Evolutionary conservation across 2,329 filamentous ascomycete species (phyloP), one percentile per base, ranked within the genome.

Genomic region (Cladosporium austrohemisphaericum): DNA sequence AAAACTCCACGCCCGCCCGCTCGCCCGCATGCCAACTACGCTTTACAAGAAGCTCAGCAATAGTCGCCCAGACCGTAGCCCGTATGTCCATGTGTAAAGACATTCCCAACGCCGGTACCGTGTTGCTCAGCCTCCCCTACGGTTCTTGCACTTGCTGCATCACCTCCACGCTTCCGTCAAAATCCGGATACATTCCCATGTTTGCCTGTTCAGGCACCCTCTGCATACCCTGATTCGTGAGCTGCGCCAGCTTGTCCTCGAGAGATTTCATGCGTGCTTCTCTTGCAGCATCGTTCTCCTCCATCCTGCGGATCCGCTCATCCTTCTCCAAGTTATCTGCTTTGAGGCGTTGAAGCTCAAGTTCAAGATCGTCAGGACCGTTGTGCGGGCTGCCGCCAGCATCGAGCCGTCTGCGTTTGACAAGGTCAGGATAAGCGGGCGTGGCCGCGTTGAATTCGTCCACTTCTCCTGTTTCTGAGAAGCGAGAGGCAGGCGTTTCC

Each of bases 261-360:
- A 50, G 18, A 20, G 38, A 43, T 33, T 45, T 44, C 40, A 51
- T 37, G 19, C 49, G 49, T 20, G 32, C 41, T 8, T 51, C 32
- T 13, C 29, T 35, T 3, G 20, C 31, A 4, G 37, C 46, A 29
- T 50, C 41, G 23, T 38, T 53, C 25, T 49, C 48, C 50, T 63
- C 57, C 45, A 63, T 29, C 37, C 53, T 50, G 8, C 53, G 51
- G 8, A 64, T 55, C 11, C 66, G 58, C 8, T 60, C 55, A 41
- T 71, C 70, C 53, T 72, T 71, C 53, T 70, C 65, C 23, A 68
- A 65, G 50, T 68, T 69, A 51, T 73, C 67, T 9, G 58, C 58
- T 25, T 67, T 62, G 18, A 76, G 59, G 18, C 69, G 61, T 61
- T 69, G 69, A 41, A 73, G 56, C 54, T 74, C 68, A 6, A 57